phyloP scores from a whole-genome alignment of 2,329 filamentous ascomycete species.

The Aspergillus felis region DNA sequence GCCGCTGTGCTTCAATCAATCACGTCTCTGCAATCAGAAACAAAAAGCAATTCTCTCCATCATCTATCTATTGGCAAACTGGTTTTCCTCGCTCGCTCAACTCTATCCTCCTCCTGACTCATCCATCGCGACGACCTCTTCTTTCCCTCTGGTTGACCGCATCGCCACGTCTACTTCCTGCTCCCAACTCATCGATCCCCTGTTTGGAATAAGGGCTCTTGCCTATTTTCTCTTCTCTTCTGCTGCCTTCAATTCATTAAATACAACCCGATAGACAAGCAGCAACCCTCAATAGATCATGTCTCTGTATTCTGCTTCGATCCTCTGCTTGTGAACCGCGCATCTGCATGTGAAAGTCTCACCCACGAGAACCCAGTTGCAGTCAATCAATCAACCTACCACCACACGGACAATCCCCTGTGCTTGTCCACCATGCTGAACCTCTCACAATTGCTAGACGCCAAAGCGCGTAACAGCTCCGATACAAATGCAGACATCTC shows the following conservation, averaged over 20 bases:
- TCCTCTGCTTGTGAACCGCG: conserved; percentile 11
- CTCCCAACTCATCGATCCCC: conserved; percentile 1
- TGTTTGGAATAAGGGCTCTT: conserved; percentile 7
- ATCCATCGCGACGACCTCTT: neutral
- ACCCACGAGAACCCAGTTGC: conserved; percentile 7
- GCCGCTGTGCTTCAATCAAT: conserved; percentile 2
- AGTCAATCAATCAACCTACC: conserved; percentile 2
- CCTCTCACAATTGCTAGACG: conserved; percentile 32
- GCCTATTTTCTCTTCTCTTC: neutral
- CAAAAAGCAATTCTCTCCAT: neutral
- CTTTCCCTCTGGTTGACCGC: neutral
- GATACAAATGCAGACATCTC: conserved; percentile 21
- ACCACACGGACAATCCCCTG: neutral
- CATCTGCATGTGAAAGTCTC: conserved; percentile 15
- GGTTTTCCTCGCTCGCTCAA: neutral
- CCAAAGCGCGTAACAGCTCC: conserved; percentile 27
- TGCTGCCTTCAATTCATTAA: neutral
- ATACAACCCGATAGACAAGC: neutral
- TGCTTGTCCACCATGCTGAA: conserved; percentile 28
- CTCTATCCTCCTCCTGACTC: neutral
- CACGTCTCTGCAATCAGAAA: neutral
- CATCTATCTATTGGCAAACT: neutral
- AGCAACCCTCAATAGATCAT: neutral
- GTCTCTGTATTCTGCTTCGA: conserved; percentile 5
- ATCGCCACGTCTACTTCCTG: conserved; percentile 8